Base-by-base conservation (phyloP, 169 alveolate genomes). In the Eimeria acervulina region DNA sequence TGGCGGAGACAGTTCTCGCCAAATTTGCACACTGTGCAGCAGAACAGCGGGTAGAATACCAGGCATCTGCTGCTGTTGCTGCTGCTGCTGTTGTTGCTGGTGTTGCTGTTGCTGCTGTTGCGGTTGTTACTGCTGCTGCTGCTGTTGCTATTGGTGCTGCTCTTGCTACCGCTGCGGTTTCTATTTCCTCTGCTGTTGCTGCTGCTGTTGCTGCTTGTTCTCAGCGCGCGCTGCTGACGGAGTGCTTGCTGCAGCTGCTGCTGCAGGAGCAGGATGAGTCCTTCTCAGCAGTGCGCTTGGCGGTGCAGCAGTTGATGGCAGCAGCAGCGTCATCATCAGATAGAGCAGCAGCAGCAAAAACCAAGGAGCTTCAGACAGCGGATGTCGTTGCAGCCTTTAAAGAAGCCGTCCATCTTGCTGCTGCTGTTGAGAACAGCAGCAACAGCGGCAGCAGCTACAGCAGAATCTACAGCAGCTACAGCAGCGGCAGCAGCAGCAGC, bases 191-290 rank as follows among this genome's bases (percentile, higher is more conserved):
- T 36, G 84, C 36, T 74, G 68, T 28, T 80, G 68, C 70, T 47
- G 66, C 68, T 80, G 70, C 66, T 40, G 66, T 42, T 17, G 8
- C 59, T 76, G 55, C 88, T 76, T 28, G n/a, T 80, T 47, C 38
- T 44, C 90, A 81, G 90, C 66, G 90, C 26, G 72, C 26, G 90
- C 74, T 81, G 47, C 70, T 81, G 51, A 81, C 90, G 52, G 90
- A 81, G 51, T 81, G 90, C 52, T 81, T 81, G 90, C 70, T 81
- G 90, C 90, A 81, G 90, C 90, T 81, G 51, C 72, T 81, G 90
- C 40, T 51, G 90, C 90, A 81, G 90, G 63, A 23, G 63, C 63
- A 52, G 63, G 90, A 52, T 15, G 66, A 44, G 19, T 81, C 90
- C 2, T 81, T 31, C 38, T 28, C 90, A 81, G 90, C 90, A 51